A percentile compares a stretch with the other conserved stretches of the same genome.
Conservation (phyloP, 2,329 filamentous ascomycete species). For the Fusarium nodosum region DNA sequence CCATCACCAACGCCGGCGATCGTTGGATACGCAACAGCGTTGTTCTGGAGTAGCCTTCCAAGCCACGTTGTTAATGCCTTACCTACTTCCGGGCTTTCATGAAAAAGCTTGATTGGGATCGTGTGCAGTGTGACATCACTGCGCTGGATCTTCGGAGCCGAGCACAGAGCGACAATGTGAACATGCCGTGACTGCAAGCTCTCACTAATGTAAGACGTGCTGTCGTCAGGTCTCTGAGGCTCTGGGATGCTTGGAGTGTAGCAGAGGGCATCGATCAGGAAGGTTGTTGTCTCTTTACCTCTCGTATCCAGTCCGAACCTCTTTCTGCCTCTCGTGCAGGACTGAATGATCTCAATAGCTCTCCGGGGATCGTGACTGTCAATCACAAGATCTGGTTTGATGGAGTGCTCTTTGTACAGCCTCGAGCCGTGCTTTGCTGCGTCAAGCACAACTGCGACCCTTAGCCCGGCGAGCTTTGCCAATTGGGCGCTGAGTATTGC, state of each 20-base stretch:
- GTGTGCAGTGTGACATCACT: slow-evolving; percentile 69
- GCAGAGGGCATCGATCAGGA: slow-evolving; percentile 60
- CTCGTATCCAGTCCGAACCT: slow-evolving; percentile 78
- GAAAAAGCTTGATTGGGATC: slow-evolving; percentile 82
- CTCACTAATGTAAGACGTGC: slow-evolving; percentile 55
- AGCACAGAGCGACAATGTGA: slow-evolving; percentile 77
- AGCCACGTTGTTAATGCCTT: slow-evolving; percentile 75
- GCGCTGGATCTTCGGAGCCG: slow-evolving; percentile 70
- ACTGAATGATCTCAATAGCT: slow-evolving; percentile 74
- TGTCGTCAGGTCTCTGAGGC: slow-evolving; percentile 54
- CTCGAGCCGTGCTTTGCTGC: slow-evolving; percentile 73
- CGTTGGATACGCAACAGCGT: slow-evolving; percentile 70
- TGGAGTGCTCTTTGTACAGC: slow-evolving; percentile 61
- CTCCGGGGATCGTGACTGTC: slow-evolving; percentile 75
- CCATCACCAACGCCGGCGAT: slow-evolving; percentile 75
- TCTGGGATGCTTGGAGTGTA: slow-evolving; percentile 53
- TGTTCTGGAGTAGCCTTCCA: slow-evolving; percentile 71
- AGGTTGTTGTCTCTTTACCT: slow-evolving; percentile 72
- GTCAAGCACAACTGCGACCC: slow-evolving; percentile 76
- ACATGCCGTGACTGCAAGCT: slow-evolving; percentile 45
- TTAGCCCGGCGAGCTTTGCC: slow-evolving; percentile 74
- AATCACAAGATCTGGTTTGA: slow-evolving; percentile 73
- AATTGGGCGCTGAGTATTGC: slow-evolving; percentile 77
- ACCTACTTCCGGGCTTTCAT: slow-evolving; percentile 74
- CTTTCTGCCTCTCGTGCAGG: slow-evolving; percentile 68